Conservation (phyloP, 83 land plant species). For the Larix sibirica region DNA sequence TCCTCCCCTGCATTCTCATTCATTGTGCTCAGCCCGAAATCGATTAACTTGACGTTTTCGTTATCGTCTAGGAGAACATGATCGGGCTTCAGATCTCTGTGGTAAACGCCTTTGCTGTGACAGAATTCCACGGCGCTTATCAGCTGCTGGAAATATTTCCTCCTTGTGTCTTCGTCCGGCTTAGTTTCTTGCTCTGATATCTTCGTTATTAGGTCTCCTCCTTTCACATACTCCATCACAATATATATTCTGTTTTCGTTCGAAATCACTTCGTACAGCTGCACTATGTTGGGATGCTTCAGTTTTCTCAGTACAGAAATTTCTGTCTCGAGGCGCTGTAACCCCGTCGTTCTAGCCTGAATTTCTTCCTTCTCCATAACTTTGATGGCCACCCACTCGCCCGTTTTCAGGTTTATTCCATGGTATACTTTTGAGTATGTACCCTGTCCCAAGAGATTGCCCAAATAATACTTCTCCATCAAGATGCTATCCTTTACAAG, state of each 20-base stretch:
- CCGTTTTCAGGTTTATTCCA: constrained; percentile 21
- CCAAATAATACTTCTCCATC: constrained; percentile 32
- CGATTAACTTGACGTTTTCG: constrained; percentile 54
- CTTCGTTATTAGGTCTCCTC: constrained; percentile 23
- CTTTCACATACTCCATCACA: constrained; percentile 35
- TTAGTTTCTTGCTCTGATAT: constrained; percentile 31
- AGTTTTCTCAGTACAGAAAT: constrained; percentile 24
- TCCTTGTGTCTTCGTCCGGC: constrained; percentile 44
- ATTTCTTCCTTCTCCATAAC: constrained; percentile 36
- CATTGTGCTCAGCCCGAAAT: constrained; percentile 69
- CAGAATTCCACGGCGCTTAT: constrained; percentile 61
- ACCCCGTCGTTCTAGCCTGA: constrained; percentile 4
- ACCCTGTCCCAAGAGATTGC: constrained; percentile 34
- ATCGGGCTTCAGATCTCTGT: constrained; percentile 61
- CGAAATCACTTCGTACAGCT: constrained; percentile 31
- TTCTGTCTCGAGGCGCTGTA: constrained; percentile 25
- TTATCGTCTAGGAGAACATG: constrained; percentile 50
- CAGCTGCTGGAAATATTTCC: constrained; percentile 62
- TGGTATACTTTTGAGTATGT: constrained; percentile 35
- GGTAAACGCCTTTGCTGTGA: constrained; percentile 62
- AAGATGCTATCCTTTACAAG: not conserved
- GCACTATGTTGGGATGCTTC: constrained; percentile 25
- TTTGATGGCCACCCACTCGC: constrained; percentile 32
- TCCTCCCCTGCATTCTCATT: constrained; percentile 35
- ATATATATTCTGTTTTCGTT: constrained; percentile 26